Percentiles rank a stretch among this genome's conserved stretches.
These are phyloP conservation scores for Xylariaceae sp. DNA, from an alignment of 2,329 filamentous ascomycete genomes.

Conservation along the genomic window DNA sequence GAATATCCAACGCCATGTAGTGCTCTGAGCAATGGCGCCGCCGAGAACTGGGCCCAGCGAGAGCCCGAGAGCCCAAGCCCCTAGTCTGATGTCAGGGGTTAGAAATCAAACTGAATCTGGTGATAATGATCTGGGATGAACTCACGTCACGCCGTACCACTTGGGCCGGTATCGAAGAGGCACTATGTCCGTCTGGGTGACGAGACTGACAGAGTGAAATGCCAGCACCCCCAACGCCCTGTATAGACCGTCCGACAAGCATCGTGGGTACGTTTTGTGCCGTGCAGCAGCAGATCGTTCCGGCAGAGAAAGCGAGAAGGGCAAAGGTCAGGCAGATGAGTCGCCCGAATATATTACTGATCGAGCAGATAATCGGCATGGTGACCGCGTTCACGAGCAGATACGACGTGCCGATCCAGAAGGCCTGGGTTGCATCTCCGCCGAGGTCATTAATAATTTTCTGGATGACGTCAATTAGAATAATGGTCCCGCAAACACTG, in stretches of 20 bases:
- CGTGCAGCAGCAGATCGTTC: conserved; percentile 35
- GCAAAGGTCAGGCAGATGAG: conserved; percentile 29
- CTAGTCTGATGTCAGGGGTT: conserved; percentile 1
- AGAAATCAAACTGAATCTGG: background rate
- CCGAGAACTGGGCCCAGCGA: conserved; percentile 13
- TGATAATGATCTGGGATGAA: too few species aligned
- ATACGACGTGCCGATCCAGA: conserved; percentile 28
- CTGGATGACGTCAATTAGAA: too few species aligned
- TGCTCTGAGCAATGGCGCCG: conserved; percentile 10
- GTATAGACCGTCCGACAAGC: conserved; percentile 34
- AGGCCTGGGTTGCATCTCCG: conserved; percentile 19
- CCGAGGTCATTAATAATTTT: conserved; percentile 16
- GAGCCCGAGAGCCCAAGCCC: conserved; percentile 13
- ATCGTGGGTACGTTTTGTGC: conserved; percentile 29
- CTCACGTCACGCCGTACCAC: conserved; percentile 35
- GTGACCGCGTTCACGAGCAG: conserved; percentile 26
- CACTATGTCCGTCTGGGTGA: conserved; percentile 39
- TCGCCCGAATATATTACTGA: conserved; percentile 32
- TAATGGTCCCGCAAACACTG: too few species aligned
- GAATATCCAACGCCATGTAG: conserved; percentile 23
- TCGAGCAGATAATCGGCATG: conserved; percentile 25
- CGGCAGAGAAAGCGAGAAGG: conserved; percentile 37
- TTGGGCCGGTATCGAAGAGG: conserved; percentile 37
- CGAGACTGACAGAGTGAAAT: conserved; percentile 36
- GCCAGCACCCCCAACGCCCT: conserved; percentile 38